Evolutionary conservation across 2,329 filamentous ascomycete genomes (phyloP).

Genomic region (Knoxdaviesia proteae): DNA sequence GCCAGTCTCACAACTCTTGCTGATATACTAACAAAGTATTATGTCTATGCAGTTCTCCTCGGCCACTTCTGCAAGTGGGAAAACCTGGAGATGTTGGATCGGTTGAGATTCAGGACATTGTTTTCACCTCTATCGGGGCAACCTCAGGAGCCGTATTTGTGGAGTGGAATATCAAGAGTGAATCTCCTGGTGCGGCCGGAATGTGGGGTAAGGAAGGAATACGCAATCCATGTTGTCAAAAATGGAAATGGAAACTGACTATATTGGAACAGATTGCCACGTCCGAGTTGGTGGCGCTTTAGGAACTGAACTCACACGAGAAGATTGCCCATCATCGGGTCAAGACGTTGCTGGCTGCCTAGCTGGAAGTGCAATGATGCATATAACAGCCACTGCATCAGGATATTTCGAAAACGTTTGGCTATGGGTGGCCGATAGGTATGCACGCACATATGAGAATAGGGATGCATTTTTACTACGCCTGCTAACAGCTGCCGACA

Average conservation of each 20-base stretch:
- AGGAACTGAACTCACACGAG: conserved; percentile 42
- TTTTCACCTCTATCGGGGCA: conserved; percentile 44
- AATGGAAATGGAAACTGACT: neutral
- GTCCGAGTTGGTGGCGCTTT: conserved; percentile 50
- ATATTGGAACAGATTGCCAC: conserved; percentile 33
- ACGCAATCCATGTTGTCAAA: neutral
- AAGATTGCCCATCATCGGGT: conserved; percentile 27
- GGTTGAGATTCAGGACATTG: conserved; percentile 51
- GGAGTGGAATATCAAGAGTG: conserved; percentile 33
- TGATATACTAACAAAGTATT: neutral
- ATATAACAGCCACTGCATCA: conserved; percentile 22
- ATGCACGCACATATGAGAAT: conserved; percentile 5
- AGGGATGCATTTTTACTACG: too few species aligned
- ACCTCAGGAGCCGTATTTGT: conserved; percentile 48
- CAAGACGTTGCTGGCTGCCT: conserved; percentile 24
- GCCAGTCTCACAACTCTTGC: neutral
- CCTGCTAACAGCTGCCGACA: too few species aligned
- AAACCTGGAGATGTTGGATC: conserved; percentile 34
- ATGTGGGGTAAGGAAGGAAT: conserved; percentile 20
- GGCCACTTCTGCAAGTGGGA: conserved; percentile 45
- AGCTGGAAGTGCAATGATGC: conserved; percentile 32
- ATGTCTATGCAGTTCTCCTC: conserved; percentile 16
- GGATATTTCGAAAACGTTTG: conserved; percentile 34
- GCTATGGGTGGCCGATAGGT: conserved; percentile 43
- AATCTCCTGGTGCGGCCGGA: conserved; percentile 11